Conservation (phyloP, 169 alveolate species). For the Plasmodium falciparum region DNA sequence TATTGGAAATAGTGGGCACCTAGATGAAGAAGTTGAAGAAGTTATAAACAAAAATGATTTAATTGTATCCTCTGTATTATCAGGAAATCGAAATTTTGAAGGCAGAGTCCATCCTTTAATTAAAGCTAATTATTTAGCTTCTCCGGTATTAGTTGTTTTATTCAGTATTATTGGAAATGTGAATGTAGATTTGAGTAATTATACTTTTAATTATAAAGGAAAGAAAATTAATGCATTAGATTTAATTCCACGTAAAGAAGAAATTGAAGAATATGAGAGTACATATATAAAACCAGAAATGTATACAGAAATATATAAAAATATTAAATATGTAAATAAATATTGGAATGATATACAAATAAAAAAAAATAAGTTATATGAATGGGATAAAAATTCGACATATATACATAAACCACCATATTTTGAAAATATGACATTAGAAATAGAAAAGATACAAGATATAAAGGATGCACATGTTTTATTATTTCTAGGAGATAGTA, state of each 20-base stretch:
- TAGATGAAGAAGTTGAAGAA: conserved; percentile 93
- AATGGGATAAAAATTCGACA: conserved; percentile 95
- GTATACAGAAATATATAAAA: conserved; percentile 93
- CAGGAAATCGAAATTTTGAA: conserved; percentile 97
- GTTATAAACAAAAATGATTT: conserved; percentile 91
- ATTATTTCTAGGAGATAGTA: conserved; percentile 93
- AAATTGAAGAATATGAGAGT: conserved; percentile 86
- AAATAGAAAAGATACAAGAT: conserved; percentile 76
- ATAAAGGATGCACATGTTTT: conserved; percentile 85
- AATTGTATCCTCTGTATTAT: conserved; percentile 95
- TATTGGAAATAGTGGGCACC: conserved; percentile 97
- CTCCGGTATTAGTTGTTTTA: conserved; percentile 98
- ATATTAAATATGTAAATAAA: conserved; percentile 93
- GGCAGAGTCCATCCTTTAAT: conserved; percentile 97
- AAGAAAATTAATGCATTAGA: conserved; percentile 92
- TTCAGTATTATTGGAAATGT: conserved; percentile 96
- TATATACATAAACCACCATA: conserved; percentile 97
- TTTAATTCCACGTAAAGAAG: conserved; percentile 94
- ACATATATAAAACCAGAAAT: conserved; percentile 92
- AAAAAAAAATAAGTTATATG: conserved; percentile 90
- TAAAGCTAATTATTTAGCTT: conserved; percentile 96
- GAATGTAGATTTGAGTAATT: conserved; percentile 92
- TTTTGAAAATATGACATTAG: conserved; percentile 86
- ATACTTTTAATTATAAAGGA: conserved; percentile 94
- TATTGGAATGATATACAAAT: conserved; percentile 94